Evolutionary conservation across 495 filamentous ascomycete genomes (phyloP), one percentile per base, ranked within the genome.

Genomic region (Aspergillus bridgeri): DNA sequence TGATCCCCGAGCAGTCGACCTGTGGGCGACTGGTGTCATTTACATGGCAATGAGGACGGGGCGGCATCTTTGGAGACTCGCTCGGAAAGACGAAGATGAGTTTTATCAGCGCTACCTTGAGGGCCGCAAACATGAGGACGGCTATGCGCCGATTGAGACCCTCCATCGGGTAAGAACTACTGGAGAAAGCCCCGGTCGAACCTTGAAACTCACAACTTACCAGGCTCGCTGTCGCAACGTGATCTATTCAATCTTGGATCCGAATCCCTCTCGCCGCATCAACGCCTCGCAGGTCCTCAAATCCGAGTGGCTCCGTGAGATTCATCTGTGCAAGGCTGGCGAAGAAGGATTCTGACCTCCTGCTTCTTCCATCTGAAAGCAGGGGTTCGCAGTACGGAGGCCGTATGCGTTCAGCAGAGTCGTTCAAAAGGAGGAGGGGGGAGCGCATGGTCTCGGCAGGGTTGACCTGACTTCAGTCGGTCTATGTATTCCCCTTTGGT

Each of bases 1-100:
- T 57, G 94, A 99, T 69, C 95, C 94, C 15, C 81, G 94, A 50
- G 93, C 94, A 2, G 95, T 99, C 47, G 94, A 99, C 68, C 86
- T 98, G 47, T 99, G 94, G 94, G 95, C 94, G 18, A 93, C 89
- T 51, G 94, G 94, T 64, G 94, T 99, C 29, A 98, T 99, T 54
- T 99, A 99, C 76, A 98, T 99, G 95, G 94, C 94, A 6, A 99
- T 98, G 94, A 83, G 94, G 51, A 99, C 94, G 17, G 94, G 94
- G 44, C 79, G 94, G 29, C 95, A 99, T 75, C 77, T 98, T 5
- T 99, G 94, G 94, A 85, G 91, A n/a, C 82, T 96, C 13, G 94
- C 94, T 6, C 90, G 90, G 72, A 92, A 89, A 69, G 93, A 94
- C 44, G 93, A 97, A 65, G 94, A 98, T 63, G 95, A 98, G 60